Evolutionary conservation across 2,329 filamentous ascomycete species (phyloP).

Genomic region (Ophiostoma sp.): DNA sequence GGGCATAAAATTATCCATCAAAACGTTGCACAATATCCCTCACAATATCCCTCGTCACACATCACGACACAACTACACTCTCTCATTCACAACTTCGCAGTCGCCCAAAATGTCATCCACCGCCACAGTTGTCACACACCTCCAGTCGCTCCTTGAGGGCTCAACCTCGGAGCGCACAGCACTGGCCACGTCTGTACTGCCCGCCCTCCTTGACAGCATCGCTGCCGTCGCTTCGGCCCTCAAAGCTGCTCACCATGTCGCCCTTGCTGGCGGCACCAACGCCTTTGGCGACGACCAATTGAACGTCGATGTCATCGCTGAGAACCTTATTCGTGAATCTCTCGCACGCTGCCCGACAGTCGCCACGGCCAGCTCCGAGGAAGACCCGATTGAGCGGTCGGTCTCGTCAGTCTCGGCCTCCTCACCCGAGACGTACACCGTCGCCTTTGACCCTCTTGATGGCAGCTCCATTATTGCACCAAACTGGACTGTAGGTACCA

Average conservation of each 20-base stretch:
- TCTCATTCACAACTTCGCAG: neutral
- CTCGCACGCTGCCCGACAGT: slow-evolving; percentile 48
- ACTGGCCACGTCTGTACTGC: slow-evolving; percentile 50
- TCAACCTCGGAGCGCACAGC: neutral
- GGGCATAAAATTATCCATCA: neutral
- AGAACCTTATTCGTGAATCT: slow-evolving; percentile 48
- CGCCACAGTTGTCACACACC: slow-evolving; percentile 5
- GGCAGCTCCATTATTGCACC: slow-evolving; percentile 61
- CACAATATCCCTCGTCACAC: neutral
- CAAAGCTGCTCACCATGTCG: slow-evolving; percentile 47
- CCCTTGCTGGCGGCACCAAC: slow-evolving; percentile 51
- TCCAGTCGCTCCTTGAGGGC: neutral
- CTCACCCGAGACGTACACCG: slow-evolving; percentile 49
- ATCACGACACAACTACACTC: neutral
- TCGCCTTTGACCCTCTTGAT: slow-evolving; percentile 65
- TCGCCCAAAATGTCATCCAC: neutral
- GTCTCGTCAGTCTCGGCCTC: slow-evolving; percentile 25
- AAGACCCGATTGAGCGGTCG: slow-evolving; percentile 55
- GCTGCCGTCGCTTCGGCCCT: slow-evolving; percentile 48
- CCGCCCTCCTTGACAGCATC: slow-evolving; percentile 49
- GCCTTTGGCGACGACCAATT: slow-evolving; percentile 52
- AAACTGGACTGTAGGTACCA: slow-evolving; percentile 61
- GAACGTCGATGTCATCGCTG: slow-evolving; percentile 47
- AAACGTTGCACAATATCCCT: neutral
- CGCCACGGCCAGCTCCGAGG: slow-evolving; percentile 58